A percentile compares a stretch with the other conserved stretches of the same genome.
Evolutionary conservation across 495 filamentous ascomycete genomes (phyloP).

Genomic region (Penicillium atrosanguineum): DNA sequence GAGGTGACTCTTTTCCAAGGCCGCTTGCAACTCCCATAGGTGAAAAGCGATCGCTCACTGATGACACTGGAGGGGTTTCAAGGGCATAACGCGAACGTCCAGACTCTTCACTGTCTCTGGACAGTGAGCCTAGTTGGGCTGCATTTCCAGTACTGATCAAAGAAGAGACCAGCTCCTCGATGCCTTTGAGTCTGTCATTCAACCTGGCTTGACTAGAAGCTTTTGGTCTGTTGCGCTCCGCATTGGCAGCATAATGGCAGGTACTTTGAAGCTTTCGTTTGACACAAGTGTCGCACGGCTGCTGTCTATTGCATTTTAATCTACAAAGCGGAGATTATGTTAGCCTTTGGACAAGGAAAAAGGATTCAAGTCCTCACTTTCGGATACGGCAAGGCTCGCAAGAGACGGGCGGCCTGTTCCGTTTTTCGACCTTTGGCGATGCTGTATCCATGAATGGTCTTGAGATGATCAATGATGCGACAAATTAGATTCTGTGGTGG

Average conservation of each 20-base stretch:
- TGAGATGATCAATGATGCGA: background rate
- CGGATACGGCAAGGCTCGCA: constrained; percentile 40
- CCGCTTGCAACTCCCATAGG: background rate
- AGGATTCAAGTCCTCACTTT: constrained; percentile 23
- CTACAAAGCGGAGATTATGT: constrained; percentile 23
- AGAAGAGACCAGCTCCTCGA: constrained; percentile 51
- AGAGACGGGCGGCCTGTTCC: constrained; percentile 39
- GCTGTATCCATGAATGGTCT: background rate
- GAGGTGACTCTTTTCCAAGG: constrained; percentile 6
- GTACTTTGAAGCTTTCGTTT: constrained; percentile 38
- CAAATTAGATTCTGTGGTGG: too few relatives aligned
- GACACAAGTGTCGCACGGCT: constrained; percentile 43
- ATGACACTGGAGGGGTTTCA: background rate
- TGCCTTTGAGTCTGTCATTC: constrained; percentile 49
- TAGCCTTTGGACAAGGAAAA: background rate
- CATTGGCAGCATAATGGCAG: constrained; percentile 47
- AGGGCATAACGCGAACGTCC: too few relatives aligned
- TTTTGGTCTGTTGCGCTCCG: constrained; percentile 34
- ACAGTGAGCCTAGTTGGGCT: background rate
- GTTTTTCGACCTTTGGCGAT: constrained; percentile 20
- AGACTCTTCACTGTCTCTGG: too few relatives aligned
- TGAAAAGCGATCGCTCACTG: background rate
- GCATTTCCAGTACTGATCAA: constrained; percentile 35
- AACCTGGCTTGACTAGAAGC: constrained; percentile 32
- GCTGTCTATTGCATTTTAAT: constrained; percentile 45